Base-by-base conservation (phyloP, 176 grass and related monocot species). In the Aechmea fasciata region DNA sequence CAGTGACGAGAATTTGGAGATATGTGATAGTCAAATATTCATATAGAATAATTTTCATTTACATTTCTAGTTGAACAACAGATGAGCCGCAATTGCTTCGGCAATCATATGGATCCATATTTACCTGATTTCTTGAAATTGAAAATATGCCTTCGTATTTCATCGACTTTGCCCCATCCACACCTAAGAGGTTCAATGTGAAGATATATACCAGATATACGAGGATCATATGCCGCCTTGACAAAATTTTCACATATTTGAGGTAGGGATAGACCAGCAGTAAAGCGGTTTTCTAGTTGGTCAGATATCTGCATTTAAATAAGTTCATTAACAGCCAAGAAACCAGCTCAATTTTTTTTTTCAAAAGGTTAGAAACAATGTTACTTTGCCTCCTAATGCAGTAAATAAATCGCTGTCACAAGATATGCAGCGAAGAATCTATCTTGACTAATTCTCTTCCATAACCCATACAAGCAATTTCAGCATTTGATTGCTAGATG, bases 71-170 rank as follows among this genome's bases (percentile, higher is more conserved):
- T 41, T 8, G 33, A 41, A 7, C 33, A 41, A 41, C 33, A 41
- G 33, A 41, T 41, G 14, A 64, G 33, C 33, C 33, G 6, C 33
- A 41, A 41, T 41, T 41, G 33, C 33, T 41, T 41, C 33, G 5
- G 33, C 33, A 41, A 41, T 41, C 33, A 57, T 12, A 49, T 10
- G 17, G 1, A 62, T 49, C 22, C 61, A 25, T 15, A 54, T 13
- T 66, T 91, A 96, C 89, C 94, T 79, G 89, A 97, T 54, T 93
- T 97, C 77, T 85, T 90, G 74, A 92, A 93, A 83, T 90, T 82
- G 29, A 87, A 33, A 76, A 97, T 87, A 76, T 93, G 94, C 75
- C 94, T 83, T 49, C 94, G 76, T 74, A 97, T 97, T 61, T 90
- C 94, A 66, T 97, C 94, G 49, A 90, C 78, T 85, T 90, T 97